Evolutionary conservation across 192 early-diverging fungal genomes (phyloP).

Genomic region (Linnemannia hyalina): DNA sequence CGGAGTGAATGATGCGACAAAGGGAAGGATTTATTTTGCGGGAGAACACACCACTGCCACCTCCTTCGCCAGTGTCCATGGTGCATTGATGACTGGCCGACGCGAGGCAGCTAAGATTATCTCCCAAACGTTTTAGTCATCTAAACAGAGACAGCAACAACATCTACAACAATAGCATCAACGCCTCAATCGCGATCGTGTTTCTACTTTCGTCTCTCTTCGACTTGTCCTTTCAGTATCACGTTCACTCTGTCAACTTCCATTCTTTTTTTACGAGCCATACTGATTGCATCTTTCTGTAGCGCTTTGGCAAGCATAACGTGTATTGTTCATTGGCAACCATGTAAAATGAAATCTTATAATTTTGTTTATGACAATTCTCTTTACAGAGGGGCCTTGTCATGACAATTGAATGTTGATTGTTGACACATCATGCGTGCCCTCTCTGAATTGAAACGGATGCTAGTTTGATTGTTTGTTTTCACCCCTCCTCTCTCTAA

Average conservation of each 20-base stretch:
- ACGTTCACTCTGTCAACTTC: neutral
- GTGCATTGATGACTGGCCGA: slow-evolving; percentile 61
- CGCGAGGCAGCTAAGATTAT: slow-evolving; percentile 52
- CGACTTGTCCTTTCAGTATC: neutral
- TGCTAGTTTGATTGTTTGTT: neutral
- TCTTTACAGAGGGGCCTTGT: too few species aligned
- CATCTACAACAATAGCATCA: neutral
- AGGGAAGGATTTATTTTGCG: slow-evolving; percentile 57
- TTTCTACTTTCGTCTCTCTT: neutral
- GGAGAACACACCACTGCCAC: slow-evolving; percentile 61
- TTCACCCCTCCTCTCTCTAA: neutral
- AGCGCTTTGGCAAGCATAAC: neutral
- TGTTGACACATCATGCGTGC: neutral
- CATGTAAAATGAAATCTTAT: neutral
- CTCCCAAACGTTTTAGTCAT: slow-evolving; percentile 21
- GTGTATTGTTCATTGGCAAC: neutral
- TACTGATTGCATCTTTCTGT: neutral
- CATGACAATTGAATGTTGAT: neutral
- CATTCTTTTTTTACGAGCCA: neutral
- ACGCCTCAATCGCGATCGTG: neutral
- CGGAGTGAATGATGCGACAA: slow-evolving; percentile 18
- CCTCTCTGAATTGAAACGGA: neutral
- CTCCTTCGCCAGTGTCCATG: slow-evolving; percentile 62
- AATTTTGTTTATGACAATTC: too few species aligned
- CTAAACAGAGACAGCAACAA: neutral